phyloP scores from a whole-genome alignment of 2,329 filamentous ascomycete genomes.

The Aspergillus carbonarius region DNA sequence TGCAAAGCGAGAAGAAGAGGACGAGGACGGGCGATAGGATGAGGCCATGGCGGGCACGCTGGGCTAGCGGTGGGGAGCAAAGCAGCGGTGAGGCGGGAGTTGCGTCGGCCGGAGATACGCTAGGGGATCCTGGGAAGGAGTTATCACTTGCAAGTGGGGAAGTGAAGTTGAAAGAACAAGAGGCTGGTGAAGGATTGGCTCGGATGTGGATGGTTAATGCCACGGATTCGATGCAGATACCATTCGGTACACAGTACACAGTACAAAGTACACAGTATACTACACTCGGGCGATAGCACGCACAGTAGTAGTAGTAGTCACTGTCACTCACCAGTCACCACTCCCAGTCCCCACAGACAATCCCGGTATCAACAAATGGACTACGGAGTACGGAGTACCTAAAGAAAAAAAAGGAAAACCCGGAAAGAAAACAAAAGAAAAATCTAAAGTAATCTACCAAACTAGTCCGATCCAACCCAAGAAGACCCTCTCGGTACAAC shows the following conservation, averaged over 20 bases:
- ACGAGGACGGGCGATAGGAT: constrained; percentile 32
- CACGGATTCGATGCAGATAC: background rate
- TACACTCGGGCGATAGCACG: no score
- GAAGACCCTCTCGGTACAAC: background rate
- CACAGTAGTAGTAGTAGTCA: no score
- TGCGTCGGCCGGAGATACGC: constrained; percentile 34
- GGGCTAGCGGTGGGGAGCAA: constrained; percentile 43
- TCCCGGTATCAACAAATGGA: background rate
- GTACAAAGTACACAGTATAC: no score
- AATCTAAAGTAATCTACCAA: background rate
- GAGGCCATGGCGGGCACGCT: constrained; percentile 26
- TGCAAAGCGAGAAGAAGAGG: constrained; percentile 25
- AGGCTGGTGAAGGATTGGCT: background rate
- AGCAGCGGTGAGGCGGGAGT: constrained; percentile 44
- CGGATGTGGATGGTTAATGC: background rate
- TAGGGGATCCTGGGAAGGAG: constrained; percentile 36
- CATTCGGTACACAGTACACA: no score
- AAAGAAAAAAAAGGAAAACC: background rate
- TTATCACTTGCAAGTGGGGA: constrained; percentile 20
- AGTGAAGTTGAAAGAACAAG: background rate
- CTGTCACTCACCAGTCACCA: no score
- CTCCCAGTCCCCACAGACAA: background rate
- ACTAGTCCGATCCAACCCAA: background rate
- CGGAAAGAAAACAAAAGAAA: background rate
- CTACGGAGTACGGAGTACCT: no score